These are phyloP conservation scores for Ceratonia siliqua DNA, from an alignment of 306 rosid species.

Conservation along the genomic window DNA sequence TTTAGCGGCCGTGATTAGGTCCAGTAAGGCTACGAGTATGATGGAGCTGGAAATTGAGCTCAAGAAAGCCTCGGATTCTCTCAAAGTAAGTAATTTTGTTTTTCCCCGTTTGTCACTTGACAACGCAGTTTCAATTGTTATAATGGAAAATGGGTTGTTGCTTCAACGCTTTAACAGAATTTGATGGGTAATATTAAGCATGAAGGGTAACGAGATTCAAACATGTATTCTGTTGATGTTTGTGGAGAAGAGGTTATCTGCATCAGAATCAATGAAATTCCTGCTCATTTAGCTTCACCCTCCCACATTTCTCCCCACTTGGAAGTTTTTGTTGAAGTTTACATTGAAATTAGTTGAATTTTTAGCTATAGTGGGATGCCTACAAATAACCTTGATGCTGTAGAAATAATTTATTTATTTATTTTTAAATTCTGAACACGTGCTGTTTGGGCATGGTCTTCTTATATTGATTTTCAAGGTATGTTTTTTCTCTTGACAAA, in stretches of 20 bases:
- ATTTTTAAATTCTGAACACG: not conserved
- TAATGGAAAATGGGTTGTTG: not conserved
- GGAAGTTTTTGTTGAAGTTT: not conserved
- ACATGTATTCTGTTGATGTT: not conserved
- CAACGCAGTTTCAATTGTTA: not conserved
- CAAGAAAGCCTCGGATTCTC: constrained; percentile 80
- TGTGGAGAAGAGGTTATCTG: not conserved
- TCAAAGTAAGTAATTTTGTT: constrained; percentile 44
- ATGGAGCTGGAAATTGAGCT: constrained; percentile 90
- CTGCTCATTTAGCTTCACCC: not conserved
- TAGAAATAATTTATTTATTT: not conserved
- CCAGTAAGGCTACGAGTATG: constrained; percentile 75
- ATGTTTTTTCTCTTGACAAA: no score
- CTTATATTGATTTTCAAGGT: no score
- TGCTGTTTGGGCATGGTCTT: no score
- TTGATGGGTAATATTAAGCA: no score
- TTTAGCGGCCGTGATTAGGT: constrained; percentile 73
- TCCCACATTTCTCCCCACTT: not conserved
- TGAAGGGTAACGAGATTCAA: not conserved
- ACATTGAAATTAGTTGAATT: not conserved
- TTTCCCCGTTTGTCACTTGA: not conserved
- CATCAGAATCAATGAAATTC: not conserved
- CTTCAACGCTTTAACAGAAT: not conserved
- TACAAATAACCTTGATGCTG: not conserved
- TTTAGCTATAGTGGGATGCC: not conserved